These are phyloP conservation scores for Yamadazyma triangularis DNA, from an alignment of 1,139 yeast species.

Conservation along the genomic window DNA sequence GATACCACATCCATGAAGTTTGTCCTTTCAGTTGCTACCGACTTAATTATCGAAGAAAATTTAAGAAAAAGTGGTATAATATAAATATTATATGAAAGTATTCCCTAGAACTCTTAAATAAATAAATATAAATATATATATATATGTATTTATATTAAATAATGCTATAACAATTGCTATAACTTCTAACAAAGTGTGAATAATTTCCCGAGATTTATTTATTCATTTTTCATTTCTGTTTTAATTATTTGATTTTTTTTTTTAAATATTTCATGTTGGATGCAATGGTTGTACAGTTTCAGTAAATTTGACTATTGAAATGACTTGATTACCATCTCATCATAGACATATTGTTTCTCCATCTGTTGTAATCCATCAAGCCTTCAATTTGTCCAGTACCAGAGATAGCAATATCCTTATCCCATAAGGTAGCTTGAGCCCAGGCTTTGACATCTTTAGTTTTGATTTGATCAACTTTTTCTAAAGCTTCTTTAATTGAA, in stretches of 20 bases:
- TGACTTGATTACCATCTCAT: conserved; percentile 54
- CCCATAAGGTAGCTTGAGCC: conserved; percentile 77
- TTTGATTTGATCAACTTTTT: conserved; percentile 59
- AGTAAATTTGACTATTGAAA: neutral
- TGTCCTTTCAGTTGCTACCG: conserved; percentile 90
- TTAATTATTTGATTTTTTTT: too few relatives aligned
- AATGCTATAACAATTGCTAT: neutral
- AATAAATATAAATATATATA: neutral
- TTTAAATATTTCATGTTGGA: too few relatives aligned
- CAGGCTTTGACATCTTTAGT: conserved; percentile 60
- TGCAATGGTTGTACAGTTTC: neutral
- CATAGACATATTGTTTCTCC: conserved; percentile 85
- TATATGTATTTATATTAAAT: conserved; percentile 2
- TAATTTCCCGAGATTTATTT: neutral
- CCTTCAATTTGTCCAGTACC: conserved; percentile 85
- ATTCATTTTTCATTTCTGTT: conserved; percentile 1
- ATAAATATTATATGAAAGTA: conserved; percentile 16
- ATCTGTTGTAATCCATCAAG: conserved; percentile 76
- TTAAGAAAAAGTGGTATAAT: conserved; percentile 79
- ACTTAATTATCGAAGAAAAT: conserved; percentile 80
- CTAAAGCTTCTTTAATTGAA: conserved; percentile 55
- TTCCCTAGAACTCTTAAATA: neutral
- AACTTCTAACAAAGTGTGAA: neutral
- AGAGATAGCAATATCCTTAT: conserved; percentile 75
- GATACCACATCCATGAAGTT: conserved; percentile 85